phyloP scores from a whole-genome alignment of 148 eudicot species.

The Salicornia ramosissima region DNA sequence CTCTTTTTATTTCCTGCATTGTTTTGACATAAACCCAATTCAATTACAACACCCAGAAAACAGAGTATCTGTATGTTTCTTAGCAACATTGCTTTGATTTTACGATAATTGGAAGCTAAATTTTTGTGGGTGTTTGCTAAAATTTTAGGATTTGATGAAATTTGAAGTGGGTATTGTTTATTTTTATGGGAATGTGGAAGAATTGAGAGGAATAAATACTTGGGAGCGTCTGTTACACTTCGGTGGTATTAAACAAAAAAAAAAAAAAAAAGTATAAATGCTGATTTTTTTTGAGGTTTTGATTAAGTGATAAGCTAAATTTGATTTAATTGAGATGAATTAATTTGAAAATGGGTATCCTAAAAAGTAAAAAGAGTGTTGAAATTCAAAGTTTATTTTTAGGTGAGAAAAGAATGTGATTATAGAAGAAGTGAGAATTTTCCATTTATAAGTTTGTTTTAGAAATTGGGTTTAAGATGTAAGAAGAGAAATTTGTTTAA shows the following conservation, averaged over 20 bases:
- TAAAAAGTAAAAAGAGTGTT: conserved; percentile 21
- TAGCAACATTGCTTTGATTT: conserved; percentile 18
- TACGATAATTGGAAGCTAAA: background rate
- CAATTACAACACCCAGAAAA: conserved; percentile 21
- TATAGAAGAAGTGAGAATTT: conserved; percentile 16
- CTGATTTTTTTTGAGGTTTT: no score
- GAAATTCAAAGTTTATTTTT: conserved; percentile 4
- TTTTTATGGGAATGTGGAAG: conserved; percentile 25
- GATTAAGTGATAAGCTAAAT: background rate
- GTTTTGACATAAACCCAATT: conserved; percentile 21
- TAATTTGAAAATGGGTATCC: conserved; percentile 11
- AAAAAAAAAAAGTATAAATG: conserved; percentile 6
- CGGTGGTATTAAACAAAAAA: conserved; percentile 14
- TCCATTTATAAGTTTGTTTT: conserved; percentile 21
- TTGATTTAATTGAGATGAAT: background rate
- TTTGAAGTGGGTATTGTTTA: conserved; percentile 26
- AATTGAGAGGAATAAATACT: conserved; percentile 25
- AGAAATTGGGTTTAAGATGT: conserved; percentile 9
- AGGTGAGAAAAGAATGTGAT: conserved; percentile 19
- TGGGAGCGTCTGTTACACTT: conserved; percentile 36
- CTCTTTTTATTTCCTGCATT: background rate
- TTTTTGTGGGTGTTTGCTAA: conserved; percentile 31
- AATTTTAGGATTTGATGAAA: conserved; percentile 11
- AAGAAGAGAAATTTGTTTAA: background rate
- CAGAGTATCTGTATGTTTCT: conserved; percentile 18